A percentile compares a stretch with the other conserved stretches of the same genome.
Conservation (phyloP, 2,329 filamentous ascomycete species). For the Fusarium nelsonii region DNA sequence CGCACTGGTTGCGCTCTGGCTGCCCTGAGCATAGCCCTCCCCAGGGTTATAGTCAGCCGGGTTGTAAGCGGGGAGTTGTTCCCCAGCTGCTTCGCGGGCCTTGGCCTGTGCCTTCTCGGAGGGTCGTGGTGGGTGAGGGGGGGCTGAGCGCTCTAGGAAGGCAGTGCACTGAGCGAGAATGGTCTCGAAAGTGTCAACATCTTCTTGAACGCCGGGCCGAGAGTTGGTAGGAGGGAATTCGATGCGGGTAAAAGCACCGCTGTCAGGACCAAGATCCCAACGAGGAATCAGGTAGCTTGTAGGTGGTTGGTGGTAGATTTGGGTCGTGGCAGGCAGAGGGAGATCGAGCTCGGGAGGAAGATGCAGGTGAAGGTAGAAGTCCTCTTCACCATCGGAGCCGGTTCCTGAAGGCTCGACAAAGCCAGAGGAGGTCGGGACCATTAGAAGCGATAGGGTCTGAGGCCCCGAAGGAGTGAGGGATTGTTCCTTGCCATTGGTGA, state of each 20-base stretch:
- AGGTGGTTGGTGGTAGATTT: slow-evolving; percentile 96
- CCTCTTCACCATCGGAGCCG: slow-evolving; percentile 77
- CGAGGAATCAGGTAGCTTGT: slow-evolving; percentile 93
- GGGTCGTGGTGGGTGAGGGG: slow-evolving; percentile 59
- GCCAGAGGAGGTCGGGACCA: slow-evolving; percentile 91
- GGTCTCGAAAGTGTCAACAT: slow-evolving; percentile 96
- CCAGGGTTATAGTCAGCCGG: slow-evolving; percentile 84
- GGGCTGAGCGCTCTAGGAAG: slow-evolving; percentile 86
- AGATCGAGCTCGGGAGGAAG: slow-evolving; percentile 95
- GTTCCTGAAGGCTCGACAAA: slow-evolving; percentile 69
- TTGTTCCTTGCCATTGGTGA: slow-evolving; percentile 87
- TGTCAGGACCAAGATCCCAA: slow-evolving; percentile 91
- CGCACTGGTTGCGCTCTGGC: slow-evolving; percentile 61
- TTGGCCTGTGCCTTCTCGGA: slow-evolving; percentile 56
- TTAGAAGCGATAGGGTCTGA: slow-evolving; percentile 91
- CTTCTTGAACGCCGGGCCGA: slow-evolving; percentile 83
- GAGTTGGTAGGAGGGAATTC: slow-evolving; percentile 84
- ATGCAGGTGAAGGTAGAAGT: slow-evolving; percentile 97
- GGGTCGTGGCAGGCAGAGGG: slow-evolving; percentile 91
- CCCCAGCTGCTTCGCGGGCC: slow-evolving; percentile 56
- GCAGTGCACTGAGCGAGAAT: slow-evolving; percentile 98
- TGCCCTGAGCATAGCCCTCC: slow-evolving; percentile 78
- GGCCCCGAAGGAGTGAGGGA: slow-evolving; percentile 86
- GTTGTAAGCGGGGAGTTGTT: slow-evolving; percentile 76
- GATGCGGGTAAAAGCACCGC: slow-evolving; percentile 91